A percentile compares a stretch with the other conserved stretches of the same genome.
Conservation (phyloP, 352 stramenopile genomes). For the Discostella stelligera region DNA sequence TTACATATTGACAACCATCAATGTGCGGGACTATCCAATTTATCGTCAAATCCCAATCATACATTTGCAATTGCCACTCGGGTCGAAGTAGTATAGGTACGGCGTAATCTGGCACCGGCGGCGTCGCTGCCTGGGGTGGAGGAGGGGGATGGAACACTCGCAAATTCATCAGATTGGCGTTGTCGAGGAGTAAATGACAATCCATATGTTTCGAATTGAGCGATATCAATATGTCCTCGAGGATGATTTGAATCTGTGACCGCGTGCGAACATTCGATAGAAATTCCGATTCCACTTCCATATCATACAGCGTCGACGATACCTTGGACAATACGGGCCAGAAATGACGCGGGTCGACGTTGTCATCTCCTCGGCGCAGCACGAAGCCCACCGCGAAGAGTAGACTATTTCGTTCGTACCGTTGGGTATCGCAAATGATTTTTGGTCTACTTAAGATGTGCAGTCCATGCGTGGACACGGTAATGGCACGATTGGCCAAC, state of each 20-base stretch:
- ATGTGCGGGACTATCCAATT: conserved; percentile 77
- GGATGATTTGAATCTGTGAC: conserved; percentile 53
- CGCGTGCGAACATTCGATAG: conserved; percentile 44
- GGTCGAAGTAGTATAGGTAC: conserved; percentile 69
- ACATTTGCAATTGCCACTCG: conserved; percentile 67
- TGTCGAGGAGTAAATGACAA: conserved; percentile 67
- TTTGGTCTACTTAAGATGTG: conserved; percentile 72
- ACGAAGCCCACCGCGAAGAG: conserved; percentile 77
- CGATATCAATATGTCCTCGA: conserved; percentile 63
- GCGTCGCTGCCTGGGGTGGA: conserved; percentile 46
- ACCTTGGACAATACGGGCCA: conserved; percentile 64
- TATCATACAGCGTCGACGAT: conserved; percentile 53
- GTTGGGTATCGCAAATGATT: conserved; percentile 60
- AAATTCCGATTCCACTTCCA: conserved; percentile 73
- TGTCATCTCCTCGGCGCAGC: conserved; percentile 30
- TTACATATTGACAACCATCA: conserved; percentile 64
- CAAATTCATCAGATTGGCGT: conserved; percentile 66
- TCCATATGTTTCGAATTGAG: conserved; percentile 63
- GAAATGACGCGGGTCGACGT: conserved; percentile 63
- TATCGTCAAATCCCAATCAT: conserved; percentile 79
- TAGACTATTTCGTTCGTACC: conserved; percentile 73
- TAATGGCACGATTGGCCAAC: conserved; percentile 71
- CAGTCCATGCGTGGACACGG: conserved; percentile 65
- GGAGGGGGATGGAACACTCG: conserved; percentile 68
- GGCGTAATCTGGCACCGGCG: conserved; percentile 61